These are phyloP conservation scores for Diplogelasinospora grovesii DNA, from an alignment of 495 filamentous ascomycete species.

Conservation along the genomic window DNA sequence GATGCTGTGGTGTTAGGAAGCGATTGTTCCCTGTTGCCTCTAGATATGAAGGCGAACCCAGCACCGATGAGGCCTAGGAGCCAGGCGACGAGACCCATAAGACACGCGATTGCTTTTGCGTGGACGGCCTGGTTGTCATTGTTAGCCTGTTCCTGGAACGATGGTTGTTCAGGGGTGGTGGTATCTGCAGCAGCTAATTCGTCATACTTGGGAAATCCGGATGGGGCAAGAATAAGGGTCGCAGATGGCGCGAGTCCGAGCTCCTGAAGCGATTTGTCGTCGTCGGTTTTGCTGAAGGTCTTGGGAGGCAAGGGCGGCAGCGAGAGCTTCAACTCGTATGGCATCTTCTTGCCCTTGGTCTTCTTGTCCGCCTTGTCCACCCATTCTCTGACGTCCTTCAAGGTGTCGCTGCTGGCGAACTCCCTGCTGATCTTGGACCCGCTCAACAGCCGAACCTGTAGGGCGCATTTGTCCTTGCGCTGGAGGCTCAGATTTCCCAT, in stretches of 20 bases:
- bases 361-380: conserved; percentile 51
- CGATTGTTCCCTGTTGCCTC: conserved; percentile 7
- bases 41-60: conserved; percentile 30
- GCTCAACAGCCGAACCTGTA: conserved; percentile 82
- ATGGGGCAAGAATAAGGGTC: conserved; percentile 71
- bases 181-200: not conserved
- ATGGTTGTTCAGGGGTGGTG: too few species aligned
- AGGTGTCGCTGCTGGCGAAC: conserved; percentile 58
- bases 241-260: conserved; percentile 69
- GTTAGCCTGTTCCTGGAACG: too few species aligned
- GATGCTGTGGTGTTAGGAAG: not conserved
- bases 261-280: conserved; percentile 56
- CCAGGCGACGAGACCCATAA: conserved; percentile 41
- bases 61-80: conserved; percentile 20
- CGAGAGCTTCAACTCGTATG: conserved; percentile 81
- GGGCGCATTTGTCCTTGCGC: conserved; percentile 51
- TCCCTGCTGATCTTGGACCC: conserved; percentile 67
- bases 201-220: not conserved
- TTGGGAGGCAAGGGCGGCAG: conserved; percentile 71
- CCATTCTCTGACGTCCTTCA: conserved; percentile 72
- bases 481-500: conserved; percentile 13
- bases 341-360: conserved; percentile 19
- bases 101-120: conserved; percentile 51
- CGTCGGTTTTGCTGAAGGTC: conserved; percentile 65
- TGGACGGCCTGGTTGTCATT: too few species aligned